These are phyloP conservation scores for Rhinocladiella mackenziei DNA, from an alignment of 2,329 filamentous ascomycete species.

Conservation along the genomic window DNA sequence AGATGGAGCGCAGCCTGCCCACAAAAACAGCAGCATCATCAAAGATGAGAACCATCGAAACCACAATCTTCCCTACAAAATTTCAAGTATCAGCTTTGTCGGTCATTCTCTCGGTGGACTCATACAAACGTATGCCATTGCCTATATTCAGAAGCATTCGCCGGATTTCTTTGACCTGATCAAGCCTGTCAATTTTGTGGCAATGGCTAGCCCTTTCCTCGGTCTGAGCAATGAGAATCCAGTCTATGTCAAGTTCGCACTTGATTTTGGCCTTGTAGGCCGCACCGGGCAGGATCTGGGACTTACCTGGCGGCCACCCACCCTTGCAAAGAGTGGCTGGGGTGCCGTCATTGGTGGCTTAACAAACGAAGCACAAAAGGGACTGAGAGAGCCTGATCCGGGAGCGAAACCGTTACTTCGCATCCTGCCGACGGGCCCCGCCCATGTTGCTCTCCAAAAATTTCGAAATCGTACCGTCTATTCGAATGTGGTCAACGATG, in stretches of 20 bases:
- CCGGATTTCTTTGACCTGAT: conserved; percentile 75
- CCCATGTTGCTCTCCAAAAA: conserved; percentile 70
- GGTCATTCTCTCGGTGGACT: conserved; percentile 89
- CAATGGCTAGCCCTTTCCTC: conserved; percentile 80
- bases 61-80: conserved; percentile 55
- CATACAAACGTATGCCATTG: conserved; percentile 80
- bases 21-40: conserved; percentile 58
- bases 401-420: conserved; percentile 72
- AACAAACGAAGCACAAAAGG: conserved; percentile 22
- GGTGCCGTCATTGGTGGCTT: conserved; percentile 75
- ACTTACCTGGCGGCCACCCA: conserved; percentile 79
- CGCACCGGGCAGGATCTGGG: conserved; percentile 92
- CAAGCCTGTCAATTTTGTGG: conserved; percentile 87
- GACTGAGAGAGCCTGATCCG: conserved; percentile 75
- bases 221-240: conserved; percentile 95
- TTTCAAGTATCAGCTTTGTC: conserved; percentile 78
- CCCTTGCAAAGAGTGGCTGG: conserved; percentile 64
- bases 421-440: conserved; percentile 75
- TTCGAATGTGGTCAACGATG: conserved; percentile 81
- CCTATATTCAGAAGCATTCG: conserved; percentile 76
- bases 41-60: conserved; percentile 45
- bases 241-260: conserved; percentile 90
- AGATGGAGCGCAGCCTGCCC: conserved; percentile 39
- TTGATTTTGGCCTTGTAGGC: conserved; percentile 95
- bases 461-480: conserved; percentile 79